phyloP scores from a whole-genome alignment of 176 grass and related monocot species.

The Eleusine coracana region DNA sequence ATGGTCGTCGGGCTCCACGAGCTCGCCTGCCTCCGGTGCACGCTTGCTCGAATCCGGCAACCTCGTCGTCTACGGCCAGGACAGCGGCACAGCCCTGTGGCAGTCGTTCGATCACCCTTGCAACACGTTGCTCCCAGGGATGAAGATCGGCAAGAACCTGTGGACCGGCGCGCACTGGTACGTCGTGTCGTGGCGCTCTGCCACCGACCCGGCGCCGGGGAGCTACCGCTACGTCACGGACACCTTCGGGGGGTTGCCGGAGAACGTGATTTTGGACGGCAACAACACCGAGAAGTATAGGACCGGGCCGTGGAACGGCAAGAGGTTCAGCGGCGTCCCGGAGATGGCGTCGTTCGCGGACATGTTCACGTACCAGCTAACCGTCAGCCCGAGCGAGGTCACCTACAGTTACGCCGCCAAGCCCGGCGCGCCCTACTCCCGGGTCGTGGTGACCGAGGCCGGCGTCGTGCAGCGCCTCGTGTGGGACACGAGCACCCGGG shows the following conservation, averaged over 20 bases:
- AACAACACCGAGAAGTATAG: neutral
- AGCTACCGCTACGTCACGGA: neutral
- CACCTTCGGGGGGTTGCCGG: constrained; percentile 18
- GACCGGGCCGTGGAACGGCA: constrained; percentile 26
- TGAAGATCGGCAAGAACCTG: constrained; percentile 33
- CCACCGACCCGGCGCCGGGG: constrained; percentile 22
- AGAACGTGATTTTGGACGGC: neutral
- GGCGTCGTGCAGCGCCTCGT: constrained; percentile 34
- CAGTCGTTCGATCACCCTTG: neutral
- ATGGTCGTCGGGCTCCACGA: neutral
- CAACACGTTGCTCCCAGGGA: constrained; percentile 15
- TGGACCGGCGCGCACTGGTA: constrained; percentile 30
- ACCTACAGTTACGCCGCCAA: constrained; percentile 7
- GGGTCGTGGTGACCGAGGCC: neutral
- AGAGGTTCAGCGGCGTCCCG: constrained; percentile 35
- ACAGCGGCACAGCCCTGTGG: neutral
- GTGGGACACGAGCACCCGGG: constrained; percentile 9
- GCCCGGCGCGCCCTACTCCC: constrained; percentile 23
- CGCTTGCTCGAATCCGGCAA: constrained; percentile 11
- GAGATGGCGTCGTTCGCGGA: constrained; percentile 36
- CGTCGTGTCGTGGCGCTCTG: constrained; percentile 18
- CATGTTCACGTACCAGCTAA: constrained; percentile 30
- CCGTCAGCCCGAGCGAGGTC: neutral
- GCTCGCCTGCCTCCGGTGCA: neutral
- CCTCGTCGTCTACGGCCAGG: constrained; percentile 6